Conservation (phyloP, 345 rosid genomes). For the Boechera retrofracta region DNA sequence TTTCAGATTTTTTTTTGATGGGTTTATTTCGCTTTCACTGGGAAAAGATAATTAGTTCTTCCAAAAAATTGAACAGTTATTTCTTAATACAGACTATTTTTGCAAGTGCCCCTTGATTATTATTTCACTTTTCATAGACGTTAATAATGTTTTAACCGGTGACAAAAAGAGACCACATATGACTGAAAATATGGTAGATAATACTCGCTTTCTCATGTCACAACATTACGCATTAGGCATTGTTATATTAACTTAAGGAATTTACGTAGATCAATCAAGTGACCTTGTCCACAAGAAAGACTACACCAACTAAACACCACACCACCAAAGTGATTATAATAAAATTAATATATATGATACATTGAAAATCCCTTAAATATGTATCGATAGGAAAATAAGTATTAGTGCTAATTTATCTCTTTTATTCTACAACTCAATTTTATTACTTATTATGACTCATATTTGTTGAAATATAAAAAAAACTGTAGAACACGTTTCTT, state of each 20-base stretch:
- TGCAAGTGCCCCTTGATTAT: background rate
- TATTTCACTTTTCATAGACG: background rate
- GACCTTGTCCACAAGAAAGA: constrained; percentile 22
- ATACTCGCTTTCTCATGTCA: constrained; percentile 13
- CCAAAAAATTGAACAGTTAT: no score
- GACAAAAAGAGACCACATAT: background rate
- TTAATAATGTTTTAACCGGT: no score
- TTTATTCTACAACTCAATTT: no score
- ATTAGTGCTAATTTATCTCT: constrained; percentile 1
- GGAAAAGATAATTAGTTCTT: no score
- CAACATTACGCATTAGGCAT: background rate
- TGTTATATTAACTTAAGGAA: background rate
- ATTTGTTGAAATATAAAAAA: no score
- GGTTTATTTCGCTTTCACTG: no score
- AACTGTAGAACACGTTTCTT: no score
- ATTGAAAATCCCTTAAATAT: background rate
- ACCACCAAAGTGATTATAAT: background rate
- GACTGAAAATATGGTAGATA: background rate
- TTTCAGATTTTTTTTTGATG: background rate
- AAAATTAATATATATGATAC: background rate
- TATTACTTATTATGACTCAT: no score
- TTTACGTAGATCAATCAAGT: constrained; percentile 3
- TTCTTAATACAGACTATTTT: background rate
- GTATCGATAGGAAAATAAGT: background rate
- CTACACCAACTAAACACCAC: constrained; percentile 7